Base-by-base conservation (phyloP, 2,329 filamentous ascomycete genomes). In the Alternaria ventricosa region DNA sequence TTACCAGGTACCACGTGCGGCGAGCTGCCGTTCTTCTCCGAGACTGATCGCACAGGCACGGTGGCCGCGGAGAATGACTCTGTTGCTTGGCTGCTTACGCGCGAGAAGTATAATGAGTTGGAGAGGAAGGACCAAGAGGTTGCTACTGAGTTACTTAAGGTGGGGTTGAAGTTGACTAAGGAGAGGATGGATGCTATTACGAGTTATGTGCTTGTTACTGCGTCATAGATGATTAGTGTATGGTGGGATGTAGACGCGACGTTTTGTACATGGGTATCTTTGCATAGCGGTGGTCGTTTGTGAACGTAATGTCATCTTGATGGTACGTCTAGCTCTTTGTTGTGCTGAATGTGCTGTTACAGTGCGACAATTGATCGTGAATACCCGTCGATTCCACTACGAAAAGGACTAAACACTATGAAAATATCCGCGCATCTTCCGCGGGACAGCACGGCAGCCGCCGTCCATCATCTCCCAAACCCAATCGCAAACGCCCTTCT, bases 1-100 rank as follows among this genome's bases (percentile, higher is more conserved):
- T 91, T 97, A 1, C 92, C 94, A 0, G 96, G 96, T 15, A 96
- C 96, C 2, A 97, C 96, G 0, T 98, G 95, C 72, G 96, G 96
- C 36, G 96, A 99, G 82, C 81, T 99, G 57, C 96, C 96, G 0
- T 99, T 99, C 83, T 99, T 99, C 82, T 93, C 91, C 3, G 92
- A 96, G 74, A 98, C 95, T 2, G 85, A 88, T 56, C 87, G 96
- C 18, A 98, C 94, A 5, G 94, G 94, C 2, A 97, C 92, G 0
- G 94, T 96, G 11, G 85, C 90, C 46, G 93, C 93, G 2, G 94
- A 98, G 77, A 87, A 90, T 57, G 90, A 95, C 70, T 92, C 90
- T 65, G 88, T 96, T 1, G 88, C 91, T 6, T 99, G 96, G 96
- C 81, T 91, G 65, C 87, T 99, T 82, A 90, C 91, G 61, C 82